Percentiles rank a stretch among this genome's conserved stretches.
Evolutionary conservation across 169 alveolate species (phyloP).

Genomic region (Babesia caballi): DNA sequence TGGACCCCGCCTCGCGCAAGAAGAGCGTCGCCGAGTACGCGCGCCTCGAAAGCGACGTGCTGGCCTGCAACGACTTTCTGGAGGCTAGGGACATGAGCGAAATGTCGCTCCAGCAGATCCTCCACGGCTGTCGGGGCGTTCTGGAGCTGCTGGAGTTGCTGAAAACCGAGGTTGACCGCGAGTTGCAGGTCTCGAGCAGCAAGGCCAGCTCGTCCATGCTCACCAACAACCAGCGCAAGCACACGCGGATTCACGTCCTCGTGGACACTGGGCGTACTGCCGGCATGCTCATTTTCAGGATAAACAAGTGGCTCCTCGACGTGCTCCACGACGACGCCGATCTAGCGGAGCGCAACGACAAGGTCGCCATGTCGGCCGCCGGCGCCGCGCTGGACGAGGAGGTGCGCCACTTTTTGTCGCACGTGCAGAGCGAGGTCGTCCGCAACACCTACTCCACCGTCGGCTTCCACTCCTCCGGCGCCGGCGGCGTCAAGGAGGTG

Average conservation of each 20-base stretch:
- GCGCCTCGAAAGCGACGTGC: conserved; percentile 10
- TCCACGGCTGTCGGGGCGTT: conserved; percentile 28
- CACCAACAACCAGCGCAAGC: neutral
- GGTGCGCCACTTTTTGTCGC: conserved; percentile 34
- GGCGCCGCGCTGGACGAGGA: conserved; percentile 28
- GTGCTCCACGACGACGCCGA: neutral
- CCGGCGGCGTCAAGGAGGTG: conserved; percentile 1
- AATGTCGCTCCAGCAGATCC: conserved; percentile 38
- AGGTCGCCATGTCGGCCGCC: neutral
- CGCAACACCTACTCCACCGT: neutral
- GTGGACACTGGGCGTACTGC: conserved; percentile 39
- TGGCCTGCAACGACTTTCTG: conserved; percentile 31
- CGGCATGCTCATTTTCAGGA: conserved; percentile 11
- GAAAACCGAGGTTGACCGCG: conserved; percentile 8
- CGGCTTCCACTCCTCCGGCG: neutral
- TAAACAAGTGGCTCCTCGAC: conserved; percentile 21
- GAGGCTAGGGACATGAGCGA: conserved; percentile 33
- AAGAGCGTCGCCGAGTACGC: conserved; percentile 16
- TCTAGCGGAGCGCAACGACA: neutral
- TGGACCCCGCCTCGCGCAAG: conserved; percentile 1
- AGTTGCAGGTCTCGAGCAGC: neutral
- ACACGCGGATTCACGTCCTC: conserved; percentile 28
- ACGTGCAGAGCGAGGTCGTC: conserved; percentile 3
- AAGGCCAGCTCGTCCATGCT: neutral
- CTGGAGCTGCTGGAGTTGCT: conserved; percentile 8